phyloP scores from a whole-genome alignment of 805 yeast species.

The Yarrowia sp. region DNA sequence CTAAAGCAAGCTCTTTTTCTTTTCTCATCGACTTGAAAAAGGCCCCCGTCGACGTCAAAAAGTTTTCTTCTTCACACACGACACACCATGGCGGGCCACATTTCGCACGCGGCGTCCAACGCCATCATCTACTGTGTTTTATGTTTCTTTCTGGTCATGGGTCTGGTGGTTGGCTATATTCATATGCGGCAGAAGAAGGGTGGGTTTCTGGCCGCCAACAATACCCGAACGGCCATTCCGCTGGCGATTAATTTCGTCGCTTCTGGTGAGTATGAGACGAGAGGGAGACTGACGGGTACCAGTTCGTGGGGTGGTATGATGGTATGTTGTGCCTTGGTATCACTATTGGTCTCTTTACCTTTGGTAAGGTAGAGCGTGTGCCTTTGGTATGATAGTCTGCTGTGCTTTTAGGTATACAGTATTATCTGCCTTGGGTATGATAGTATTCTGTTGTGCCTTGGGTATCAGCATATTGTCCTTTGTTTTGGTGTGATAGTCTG shows the following conservation, averaged over 20 bases:
- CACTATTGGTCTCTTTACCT: no score
- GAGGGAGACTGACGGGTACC: neutral
- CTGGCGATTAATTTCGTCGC: conserved; percentile 86
- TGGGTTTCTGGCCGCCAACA: conserved; percentile 70
- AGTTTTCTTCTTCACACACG: neutral
- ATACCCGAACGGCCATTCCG: conserved; percentile 68
- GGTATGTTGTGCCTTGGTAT: neutral
- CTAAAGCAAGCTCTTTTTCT: conserved; percentile 15
- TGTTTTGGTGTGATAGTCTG: neutral
- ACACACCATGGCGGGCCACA: neutral
- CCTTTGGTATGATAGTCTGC: no score
- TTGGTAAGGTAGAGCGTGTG: no score
- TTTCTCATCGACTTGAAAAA: neutral
- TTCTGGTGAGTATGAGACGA: conserved; percentile 59
- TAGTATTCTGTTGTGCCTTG: no score
- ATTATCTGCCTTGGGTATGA: no score
- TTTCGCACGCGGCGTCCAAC: conserved; percentile 54
- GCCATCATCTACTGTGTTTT: conserved; percentile 63
- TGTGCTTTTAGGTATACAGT: no score
- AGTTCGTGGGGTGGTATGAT: no score
- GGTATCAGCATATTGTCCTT: no score
- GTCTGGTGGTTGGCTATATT: conserved; percentile 60
- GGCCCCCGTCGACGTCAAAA: neutral
- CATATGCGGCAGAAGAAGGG: conserved; percentile 41
- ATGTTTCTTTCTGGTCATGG: conserved; percentile 51